These are phyloP conservation scores for Sphaerobolus stellatus DNA, from an alignment of 1,284 basidiomycete species.

Conservation along the genomic window DNA sequence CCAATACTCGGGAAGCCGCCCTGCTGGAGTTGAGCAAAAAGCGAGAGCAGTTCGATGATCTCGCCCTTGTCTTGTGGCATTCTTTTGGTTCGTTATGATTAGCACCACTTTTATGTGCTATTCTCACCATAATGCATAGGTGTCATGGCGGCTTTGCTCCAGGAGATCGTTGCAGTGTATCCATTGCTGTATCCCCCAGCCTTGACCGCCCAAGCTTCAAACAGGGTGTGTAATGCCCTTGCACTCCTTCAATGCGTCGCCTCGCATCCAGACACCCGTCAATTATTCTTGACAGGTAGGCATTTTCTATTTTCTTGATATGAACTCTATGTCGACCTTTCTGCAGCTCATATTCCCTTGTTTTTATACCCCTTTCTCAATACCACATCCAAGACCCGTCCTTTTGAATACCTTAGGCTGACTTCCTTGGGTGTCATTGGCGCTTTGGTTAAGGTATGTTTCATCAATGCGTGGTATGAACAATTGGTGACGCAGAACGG, in stretches of 20 bases:
- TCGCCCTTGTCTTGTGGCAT: conserved; percentile 97
- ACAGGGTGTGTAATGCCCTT: conserved; percentile 98
- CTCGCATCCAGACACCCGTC: conserved; percentile 90
- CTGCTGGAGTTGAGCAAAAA: conserved; percentile 98
- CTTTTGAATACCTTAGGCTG: conserved; percentile 97
- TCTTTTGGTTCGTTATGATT: conserved; percentile 79
- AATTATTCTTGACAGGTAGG: conserved; percentile 87
- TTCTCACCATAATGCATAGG: conserved; percentile 50
- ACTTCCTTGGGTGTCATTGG: conserved; percentile 98
- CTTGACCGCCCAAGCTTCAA: conserved; percentile 97
- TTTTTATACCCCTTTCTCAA: conserved; percentile 99
- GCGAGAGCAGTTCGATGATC: conserved; percentile 97
- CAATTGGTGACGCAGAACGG: neutral
- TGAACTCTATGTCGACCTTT: neutral
- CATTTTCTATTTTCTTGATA: conserved; percentile 4
- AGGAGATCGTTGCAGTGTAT: conserved; percentile 99
- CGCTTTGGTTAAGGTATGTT: conserved; percentile 87
- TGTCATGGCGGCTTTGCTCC: conserved; percentile 97
- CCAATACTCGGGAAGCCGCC: conserved; percentile 79
- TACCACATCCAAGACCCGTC: conserved; percentile 97
- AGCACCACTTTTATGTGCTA: neutral
- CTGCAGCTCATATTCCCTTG: conserved; percentile 91
- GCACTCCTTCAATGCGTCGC: conserved; percentile 98
- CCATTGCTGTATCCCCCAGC: conserved; percentile 94
- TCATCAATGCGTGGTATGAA: neutral